Conservation (phyloP, 2,329 filamentous ascomycete species). For the Fusarium sp. region DNA sequence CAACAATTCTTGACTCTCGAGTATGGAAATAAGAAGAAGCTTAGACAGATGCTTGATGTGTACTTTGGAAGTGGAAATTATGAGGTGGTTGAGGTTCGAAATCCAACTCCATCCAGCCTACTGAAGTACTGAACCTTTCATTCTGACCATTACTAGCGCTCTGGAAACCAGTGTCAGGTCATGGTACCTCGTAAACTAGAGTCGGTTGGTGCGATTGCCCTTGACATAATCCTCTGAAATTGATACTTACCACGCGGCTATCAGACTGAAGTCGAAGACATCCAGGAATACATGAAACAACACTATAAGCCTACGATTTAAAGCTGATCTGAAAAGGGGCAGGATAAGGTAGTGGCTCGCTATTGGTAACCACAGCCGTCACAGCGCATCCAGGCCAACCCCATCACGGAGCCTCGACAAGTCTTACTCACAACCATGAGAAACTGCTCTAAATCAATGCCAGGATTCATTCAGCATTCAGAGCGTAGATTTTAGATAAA, state of each 20-base stretch:
- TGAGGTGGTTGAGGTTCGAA: background rate
- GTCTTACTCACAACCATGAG: background rate
- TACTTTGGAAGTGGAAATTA: background rate
- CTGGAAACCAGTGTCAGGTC: background rate
- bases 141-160: background rate
- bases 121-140: background rate
- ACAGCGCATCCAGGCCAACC: background rate
- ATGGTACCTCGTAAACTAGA: background rate
- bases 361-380: background rate
- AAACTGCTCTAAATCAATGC: background rate
- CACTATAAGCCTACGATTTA: background rate
- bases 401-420: background rate
- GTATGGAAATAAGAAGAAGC: background rate
- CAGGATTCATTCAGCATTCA: background rate
- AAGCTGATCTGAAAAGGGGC: background rate
- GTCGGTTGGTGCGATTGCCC: background rate
- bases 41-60: background rate
- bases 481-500: background rate
- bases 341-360: background rate
- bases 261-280: background rate
- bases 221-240: rapidly evolving
- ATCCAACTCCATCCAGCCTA: background rate
- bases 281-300: background rate
- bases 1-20: background rate
- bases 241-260: background rate